phyloP scores from a whole-genome alignment of 1,284 basidiomycete genomes.

The Ceratobasidium sp. region DNA sequence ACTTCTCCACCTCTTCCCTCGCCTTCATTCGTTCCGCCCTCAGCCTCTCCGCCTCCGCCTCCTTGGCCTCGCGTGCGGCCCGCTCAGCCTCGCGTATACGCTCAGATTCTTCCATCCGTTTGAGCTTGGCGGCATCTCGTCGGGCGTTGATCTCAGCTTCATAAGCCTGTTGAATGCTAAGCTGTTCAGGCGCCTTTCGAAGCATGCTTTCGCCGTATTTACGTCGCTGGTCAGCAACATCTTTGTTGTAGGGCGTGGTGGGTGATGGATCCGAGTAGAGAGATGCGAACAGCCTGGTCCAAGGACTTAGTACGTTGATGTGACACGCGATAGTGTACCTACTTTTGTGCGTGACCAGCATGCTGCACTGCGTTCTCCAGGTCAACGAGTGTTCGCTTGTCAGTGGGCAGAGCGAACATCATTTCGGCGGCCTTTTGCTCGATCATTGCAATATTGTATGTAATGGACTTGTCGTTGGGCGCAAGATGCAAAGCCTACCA shows the following conservation, averaged over 20 bases:
- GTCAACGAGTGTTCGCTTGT: slow-evolving; percentile 80
- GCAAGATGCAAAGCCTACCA: slow-evolving; percentile 77
- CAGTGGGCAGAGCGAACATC: slow-evolving; percentile 72
- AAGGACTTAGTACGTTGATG: slow-evolving; percentile 1
- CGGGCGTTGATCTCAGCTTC: slow-evolving; percentile 76
- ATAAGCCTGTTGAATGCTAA: slow-evolving; percentile 72
- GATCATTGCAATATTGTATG: slow-evolving; percentile 96
- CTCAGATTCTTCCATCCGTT: slow-evolving; percentile 69
- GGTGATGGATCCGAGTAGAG: slow-evolving; percentile 75
- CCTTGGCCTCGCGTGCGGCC: slow-evolving; percentile 50
- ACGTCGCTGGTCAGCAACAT: slow-evolving; percentile 85
- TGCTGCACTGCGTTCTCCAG: slow-evolving; percentile 78
- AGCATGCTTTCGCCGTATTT: slow-evolving; percentile 88
- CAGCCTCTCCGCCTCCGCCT: slow-evolving; percentile 57
- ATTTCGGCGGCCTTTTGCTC: slow-evolving; percentile 93
- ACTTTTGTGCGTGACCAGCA: slow-evolving; percentile 89
- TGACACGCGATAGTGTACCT: slow-evolving; percentile 44
- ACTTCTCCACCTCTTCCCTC: slow-evolving; percentile 78
- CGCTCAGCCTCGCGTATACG: slow-evolving; percentile 61
- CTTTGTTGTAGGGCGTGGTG: slow-evolving; percentile 80
- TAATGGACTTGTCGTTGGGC: slow-evolving; percentile 83
- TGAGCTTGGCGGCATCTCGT: slow-evolving; percentile 73
- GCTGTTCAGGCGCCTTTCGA: slow-evolving; percentile 77
- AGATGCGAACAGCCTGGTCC: slow-evolving; percentile 74
- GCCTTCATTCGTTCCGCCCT: slow-evolving; percentile 66